Evolutionary conservation across 768 basidiomycete genomes (phyloP), one percentile per base, ranked within the genome.

Genomic region (Trametes sanguinea): DNA sequence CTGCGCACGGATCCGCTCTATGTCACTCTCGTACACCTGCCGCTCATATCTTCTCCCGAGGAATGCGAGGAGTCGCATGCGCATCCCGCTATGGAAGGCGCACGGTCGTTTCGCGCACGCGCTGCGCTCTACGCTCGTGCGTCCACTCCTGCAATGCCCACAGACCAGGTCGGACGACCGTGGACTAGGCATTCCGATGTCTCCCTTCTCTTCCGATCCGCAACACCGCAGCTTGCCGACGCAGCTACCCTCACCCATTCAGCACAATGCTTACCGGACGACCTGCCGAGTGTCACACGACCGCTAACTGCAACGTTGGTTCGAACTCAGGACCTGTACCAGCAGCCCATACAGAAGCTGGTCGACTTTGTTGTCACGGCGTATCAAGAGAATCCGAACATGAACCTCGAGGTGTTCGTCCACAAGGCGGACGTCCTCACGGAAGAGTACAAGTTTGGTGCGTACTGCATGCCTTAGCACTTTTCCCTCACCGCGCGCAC

Each of bases 401-500:
- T 95, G 60, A 85, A 86, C 65, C 81, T 98, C 30, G 93, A 96
- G 71, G 88, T 98, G 35, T 97, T 98, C 68, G 91, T 95, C 6
- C 96, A 98, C 76, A 98, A 98, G 75, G 89, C 92, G 6, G 96
- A 98, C 75, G 90, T 88, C 51, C 77, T 96, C 45, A 86, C 89
- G 60, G 94, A 96, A 66, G 94, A 95, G 64, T 95, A 96, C 72
- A 90, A 94, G 72, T 85, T 90, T 58, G 93, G 93, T 94, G 67
- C 27, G 85, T 70, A 22, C 22, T 27, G 9, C 2, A 48, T n/a
- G 30, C 57, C 54, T 22, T 22, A 22, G 22, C 22, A 22, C 22
- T 22, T 22, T 22, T 22, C 22, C 22, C 22, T 22, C 22, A 22
- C 22, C 22, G 22, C 22, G 22, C 22, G 22, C 22, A 22, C 22